phyloP scores from a whole-genome alignment of 2,329 filamentous ascomycete genomes.

The Talaromyces verruculosus region DNA sequence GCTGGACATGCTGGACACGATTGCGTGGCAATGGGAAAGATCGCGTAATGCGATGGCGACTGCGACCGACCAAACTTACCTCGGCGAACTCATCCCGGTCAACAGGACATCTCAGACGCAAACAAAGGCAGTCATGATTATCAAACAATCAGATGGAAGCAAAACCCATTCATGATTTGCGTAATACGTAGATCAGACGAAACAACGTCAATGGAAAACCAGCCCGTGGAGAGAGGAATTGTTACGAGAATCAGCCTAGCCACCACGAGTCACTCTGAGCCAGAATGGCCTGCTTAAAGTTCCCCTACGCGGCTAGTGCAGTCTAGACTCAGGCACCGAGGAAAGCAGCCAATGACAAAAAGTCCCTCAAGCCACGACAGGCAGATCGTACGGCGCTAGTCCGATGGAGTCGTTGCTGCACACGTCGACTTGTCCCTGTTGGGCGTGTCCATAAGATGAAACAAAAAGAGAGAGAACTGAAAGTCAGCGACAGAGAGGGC shows the following conservation, averaged over 20 bases:
- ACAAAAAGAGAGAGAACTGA: not conserved
- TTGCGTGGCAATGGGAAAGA: conserved; percentile 8
- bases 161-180: not conserved
- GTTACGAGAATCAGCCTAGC: not conserved
- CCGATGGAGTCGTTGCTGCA: not conserved
- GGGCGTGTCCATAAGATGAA: not conserved
- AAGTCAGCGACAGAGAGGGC: not conserved
- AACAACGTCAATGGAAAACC: not conserved
- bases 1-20: not conserved
- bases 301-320: not conserved
- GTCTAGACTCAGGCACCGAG: conserved; percentile 5
- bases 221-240: not conserved
- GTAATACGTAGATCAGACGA: not conserved
- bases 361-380: not conserved
- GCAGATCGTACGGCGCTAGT: conserved; percentile 3
- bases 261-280: not conserved
- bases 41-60: conserved; percentile 14
- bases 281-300: not conserved
- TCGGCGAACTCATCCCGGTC: not conserved
- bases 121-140: not conserved
- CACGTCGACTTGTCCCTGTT: not conserved
- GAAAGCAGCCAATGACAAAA: not conserved
- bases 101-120: not conserved
- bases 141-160: not conserved
- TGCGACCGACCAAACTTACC: not conserved